Evolutionary conservation across 345 rosid species (phyloP), one percentile per base, ranked within the genome.

Genomic region (Boechera stricta): DNA sequence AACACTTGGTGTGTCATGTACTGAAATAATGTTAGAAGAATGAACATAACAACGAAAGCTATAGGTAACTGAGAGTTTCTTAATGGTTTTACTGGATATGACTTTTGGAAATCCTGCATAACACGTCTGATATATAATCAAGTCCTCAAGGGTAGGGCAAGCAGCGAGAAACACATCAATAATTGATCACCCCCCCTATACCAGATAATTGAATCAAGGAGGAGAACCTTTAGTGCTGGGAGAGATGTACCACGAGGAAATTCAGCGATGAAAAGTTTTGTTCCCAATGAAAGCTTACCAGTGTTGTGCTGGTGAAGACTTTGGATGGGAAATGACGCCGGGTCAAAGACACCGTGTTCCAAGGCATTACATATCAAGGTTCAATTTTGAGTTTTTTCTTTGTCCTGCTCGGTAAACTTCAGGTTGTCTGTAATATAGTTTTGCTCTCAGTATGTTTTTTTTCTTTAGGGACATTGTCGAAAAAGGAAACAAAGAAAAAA

Each of bases 11-110:
- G n/a, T n/a, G n/a, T n/a, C n/a, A n/a, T n/a, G n/a, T 21, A 21
- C 21, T 6, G 1, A 5, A 5, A 15, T 6, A 15, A 15, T 2
- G n/a, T 1, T 12, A 44, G 48, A 5, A 13, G 0, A 0, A 42
- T 42, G 2, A 49, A 0, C 28, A 21, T 21, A 21, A 21, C 21
- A 21, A 21, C 21, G 21, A 21, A 21, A 21, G 21, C 21, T 18
- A 18, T 18, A 18, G 9, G 36, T 55, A 55, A 55, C 2, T 0
- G n/a, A 55, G 60, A 55, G 10, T 13, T 1, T 55, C 10, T 55
- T 55, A 55, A 55, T 55, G 60, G 60, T 55, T 55, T 55, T 55
- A 18, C 60, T 29, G 10, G 38, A 29, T 29, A 55, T 29, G 60
- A 29, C 0, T 0, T 12, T 0, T 29, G n/a, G 6, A 7, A 1